phyloP scores from a whole-genome alignment of 1,284 basidiomycete genomes.

The Fomitiporia mediterranea region DNA sequence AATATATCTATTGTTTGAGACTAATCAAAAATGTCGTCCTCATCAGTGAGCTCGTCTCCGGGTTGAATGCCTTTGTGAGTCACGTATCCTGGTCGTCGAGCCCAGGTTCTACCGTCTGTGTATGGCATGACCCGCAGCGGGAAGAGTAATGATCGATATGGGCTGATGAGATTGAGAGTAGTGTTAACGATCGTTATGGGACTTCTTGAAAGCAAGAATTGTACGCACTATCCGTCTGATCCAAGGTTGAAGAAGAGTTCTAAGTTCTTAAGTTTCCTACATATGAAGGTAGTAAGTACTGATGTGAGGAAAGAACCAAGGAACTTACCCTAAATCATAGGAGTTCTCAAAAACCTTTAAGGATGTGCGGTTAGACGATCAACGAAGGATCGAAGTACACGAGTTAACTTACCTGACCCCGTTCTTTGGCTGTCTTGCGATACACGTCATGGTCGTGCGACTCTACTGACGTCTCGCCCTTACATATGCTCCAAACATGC shows the following conservation, averaged over 20 bases:
- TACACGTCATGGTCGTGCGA: constrained; percentile 85
- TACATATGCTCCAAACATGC: constrained; percentile 72
- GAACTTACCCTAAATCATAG: constrained; percentile 75
- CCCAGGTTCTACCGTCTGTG: constrained; percentile 83
- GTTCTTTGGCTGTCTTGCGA: constrained; percentile 57
- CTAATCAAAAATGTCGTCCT: constrained; percentile 38
- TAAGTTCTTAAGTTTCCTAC: constrained; percentile 63
- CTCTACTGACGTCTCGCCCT: constrained; percentile 92
- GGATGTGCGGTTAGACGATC: constrained; percentile 2
- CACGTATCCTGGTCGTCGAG: constrained; percentile 58
- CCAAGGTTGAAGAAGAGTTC: constrained; percentile 88
- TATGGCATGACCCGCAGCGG: constrained; percentile 80
- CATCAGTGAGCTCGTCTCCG: constrained; percentile 73
- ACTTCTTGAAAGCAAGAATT: no score
- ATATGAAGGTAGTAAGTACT: neutral
- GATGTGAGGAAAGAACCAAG: neutral
- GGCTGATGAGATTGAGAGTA: constrained; percentile 37
- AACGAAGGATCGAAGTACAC: neutral
- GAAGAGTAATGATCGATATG: constrained; percentile 72
- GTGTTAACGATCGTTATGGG: no score
- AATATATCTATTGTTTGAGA: neutral
- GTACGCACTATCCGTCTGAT: constrained; percentile 62
- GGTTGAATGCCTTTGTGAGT: constrained; percentile 53
- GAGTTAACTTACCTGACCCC: constrained; percentile 58
- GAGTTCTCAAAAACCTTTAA: constrained; percentile 79